Base-by-base conservation (phyloP, 148 eudicot species). In the Spergularia bocconei region DNA sequence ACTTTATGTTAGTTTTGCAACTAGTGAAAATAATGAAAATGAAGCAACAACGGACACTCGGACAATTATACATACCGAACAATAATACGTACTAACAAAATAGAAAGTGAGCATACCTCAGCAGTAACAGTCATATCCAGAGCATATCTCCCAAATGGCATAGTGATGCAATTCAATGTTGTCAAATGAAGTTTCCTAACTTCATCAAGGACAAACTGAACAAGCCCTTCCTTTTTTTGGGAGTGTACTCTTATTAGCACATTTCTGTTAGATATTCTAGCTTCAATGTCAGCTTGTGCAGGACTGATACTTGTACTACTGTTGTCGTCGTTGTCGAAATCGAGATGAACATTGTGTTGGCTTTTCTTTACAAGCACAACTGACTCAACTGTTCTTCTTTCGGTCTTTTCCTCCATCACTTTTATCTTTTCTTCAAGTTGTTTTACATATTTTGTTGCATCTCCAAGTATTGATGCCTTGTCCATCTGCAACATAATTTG, bases 381-480 rank as follows among this genome's bases (percentile, higher is more conserved):
- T 0, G 89, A 84, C 51, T 87, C 91, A 23, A 80, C 67, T 23
- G 73, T 72, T 10, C 75, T 80, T 53, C 60, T 80, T 3, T 63
- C 13, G 9, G 79, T 64, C 61, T 86, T 77, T 57, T 83, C 85
- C 71, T 87, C 92, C 1, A 87, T 80, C 47, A 56, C 4, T 58
- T 84, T 87, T 33, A 89, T 84, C 25, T 75, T 82, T 11, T 88
- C 90, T 77, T 92, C 87, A 9, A 92, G 92, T 14, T 85, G 86
- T 79, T 92, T 90, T 67, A 92, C 55, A 85, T 92, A 84, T 75
- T 85, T 84, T 0, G 85, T 80, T 3, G 97, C 92, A 62, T 90
- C 93, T 47, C 79, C 89, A 12, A 91, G 89, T n/a, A 91, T 87
- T 4, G 97, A 85, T 50, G 92, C 91, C 78, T 84, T 84, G 81